Base-by-base conservation (phyloP, 345 rosid genomes). In the Populus euphratica region DNA sequence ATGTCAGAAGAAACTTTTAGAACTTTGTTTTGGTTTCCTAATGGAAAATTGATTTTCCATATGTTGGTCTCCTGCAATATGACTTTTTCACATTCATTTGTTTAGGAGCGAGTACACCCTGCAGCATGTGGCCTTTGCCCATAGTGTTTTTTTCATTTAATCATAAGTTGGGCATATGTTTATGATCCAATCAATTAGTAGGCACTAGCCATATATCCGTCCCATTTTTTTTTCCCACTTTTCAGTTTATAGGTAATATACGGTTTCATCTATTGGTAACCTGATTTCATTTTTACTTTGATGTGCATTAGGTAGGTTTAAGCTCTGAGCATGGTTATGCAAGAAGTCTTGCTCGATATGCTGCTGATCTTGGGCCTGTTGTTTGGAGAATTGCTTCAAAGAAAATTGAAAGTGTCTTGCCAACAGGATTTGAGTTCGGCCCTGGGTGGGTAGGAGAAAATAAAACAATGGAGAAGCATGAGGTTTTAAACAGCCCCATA, bases 381-480 rank as follows among this genome's bases (percentile, higher is more conserved):
- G 93, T 81, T 76, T 92, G 94, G 97, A 87, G 83, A 80, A 72
- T 86, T 44, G 98, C 95, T 72, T 90, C 95, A 7, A 88, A 84
- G 87, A 93, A 91, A 86, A 89, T 94, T 12, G 84, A 78, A 73
- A 78, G 83, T 1, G 88, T 73, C 74, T 86, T 96, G 86, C 98
- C 94, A 4, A 6, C 59, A 38, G 97, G 95, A 38, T 68, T 85
- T 29, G 83, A 87, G 73, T 87, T 83, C 72, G 98, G 95, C 80
- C 87, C 86, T 78, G 98, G 97, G 73, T 91, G 94, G 97, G 89
- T 91, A 17, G 96, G 93, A 82, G 98, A 93, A 79, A 85, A 88
- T 68, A 86, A 81, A 72, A 73, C 66, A 44, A 54, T 74, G 68
- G 89, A 83, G 73, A 81, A 78, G 73, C 84, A 76, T 64, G 85